Conservation (phyloP, 768 basidiomycete genomes). For the Porphyrellus cyaneotinctus region DNA sequence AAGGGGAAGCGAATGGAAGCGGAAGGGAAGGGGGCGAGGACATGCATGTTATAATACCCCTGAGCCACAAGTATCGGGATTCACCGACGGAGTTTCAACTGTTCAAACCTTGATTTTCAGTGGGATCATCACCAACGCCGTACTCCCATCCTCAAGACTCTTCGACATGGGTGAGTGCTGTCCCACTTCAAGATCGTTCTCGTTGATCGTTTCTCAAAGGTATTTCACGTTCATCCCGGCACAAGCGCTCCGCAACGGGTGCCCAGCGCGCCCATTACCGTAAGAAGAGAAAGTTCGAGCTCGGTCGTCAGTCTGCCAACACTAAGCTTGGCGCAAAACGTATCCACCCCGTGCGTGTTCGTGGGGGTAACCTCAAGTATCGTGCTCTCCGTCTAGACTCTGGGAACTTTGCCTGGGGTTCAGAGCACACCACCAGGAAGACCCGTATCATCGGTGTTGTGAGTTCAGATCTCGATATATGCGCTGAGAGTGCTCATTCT, state of each 20-base stretch:
- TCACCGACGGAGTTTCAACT: conserved; percentile 29
- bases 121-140: conserved; percentile 54
- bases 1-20: conserved; percentile 25
- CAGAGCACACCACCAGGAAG: conserved; percentile 91
- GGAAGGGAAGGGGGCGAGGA: conserved; percentile 12
- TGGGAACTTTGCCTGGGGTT: conserved; percentile 99
- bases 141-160: conserved; percentile 62
- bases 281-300: conserved; percentile 99
- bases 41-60: conserved; percentile 17
- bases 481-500: conserved; percentile 5
- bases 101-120: conserved; percentile 36
- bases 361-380: conserved; percentile 94
- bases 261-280: conserved; percentile 93
- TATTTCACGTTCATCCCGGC: conserved; percentile 95
- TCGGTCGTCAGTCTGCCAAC: conserved; percentile 95
- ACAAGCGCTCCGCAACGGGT: conserved; percentile 94
- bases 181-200: conserved; percentile 6
- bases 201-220: conserved; percentile 44
- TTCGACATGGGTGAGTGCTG: conserved; percentile 70
- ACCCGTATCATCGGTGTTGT: conserved; percentile 96
- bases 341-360: conserved; percentile 89
- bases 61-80: conserved; percentile 20
- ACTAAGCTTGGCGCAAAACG: conserved; percentile 97
- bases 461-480: conserved; percentile 35
- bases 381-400: conserved; percentile 94